phyloP scores from a whole-genome alignment of 768 basidiomycete genomes.

The Porphyrellus cyaneotinctus region DNA sequence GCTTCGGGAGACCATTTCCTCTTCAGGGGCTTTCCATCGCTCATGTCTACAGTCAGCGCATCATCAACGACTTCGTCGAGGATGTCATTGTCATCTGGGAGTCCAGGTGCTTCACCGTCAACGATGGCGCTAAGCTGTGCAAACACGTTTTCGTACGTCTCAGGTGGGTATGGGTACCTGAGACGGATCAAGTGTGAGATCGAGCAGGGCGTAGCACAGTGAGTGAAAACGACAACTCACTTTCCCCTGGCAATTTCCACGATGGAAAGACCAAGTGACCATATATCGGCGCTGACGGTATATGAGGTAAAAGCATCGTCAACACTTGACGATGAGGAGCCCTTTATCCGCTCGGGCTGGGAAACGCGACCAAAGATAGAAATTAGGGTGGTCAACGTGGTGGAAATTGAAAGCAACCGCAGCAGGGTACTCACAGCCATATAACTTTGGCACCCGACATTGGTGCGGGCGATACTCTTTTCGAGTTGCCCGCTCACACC shows the following conservation, averaged over 20 bases:
- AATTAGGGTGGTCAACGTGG: constrained; percentile 3
- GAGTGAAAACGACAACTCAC: constrained; percentile 15
- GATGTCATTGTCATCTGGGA: constrained; percentile 56
- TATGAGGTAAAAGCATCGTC: constrained; percentile 51
- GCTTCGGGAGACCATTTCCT: constrained; percentile 44
- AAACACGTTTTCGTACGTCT: constrained; percentile 96
- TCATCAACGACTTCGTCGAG: constrained; percentile 12
- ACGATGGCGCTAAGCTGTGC: constrained; percentile 97
- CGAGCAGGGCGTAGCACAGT: background rate
- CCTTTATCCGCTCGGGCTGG: constrained; percentile 94
- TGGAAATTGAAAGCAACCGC: background rate
- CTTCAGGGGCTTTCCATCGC: constrained; percentile 8
- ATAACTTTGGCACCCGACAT: constrained; percentile 97
- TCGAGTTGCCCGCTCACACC: constrained; percentile 99
- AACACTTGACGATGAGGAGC: constrained; percentile 41
- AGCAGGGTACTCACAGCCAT: constrained; percentile 74
- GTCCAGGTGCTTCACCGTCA: constrained; percentile 84
- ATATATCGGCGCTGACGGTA: constrained; percentile 95
- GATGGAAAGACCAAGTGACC: constrained; percentile 92
- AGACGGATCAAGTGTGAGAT: constrained; percentile 1
- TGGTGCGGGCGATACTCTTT: constrained; percentile 93
- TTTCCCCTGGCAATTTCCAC: constrained; percentile 87
- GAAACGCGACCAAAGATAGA: background rate
- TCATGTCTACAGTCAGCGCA: constrained; percentile 1
- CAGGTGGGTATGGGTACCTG: constrained; percentile 91